Percentiles rank a stretch among this genome's conserved stretches.
Evolutionary conservation across 2,329 filamentous ascomycete species (phyloP).

Genomic region (Drechslerella dactyloides): DNA sequence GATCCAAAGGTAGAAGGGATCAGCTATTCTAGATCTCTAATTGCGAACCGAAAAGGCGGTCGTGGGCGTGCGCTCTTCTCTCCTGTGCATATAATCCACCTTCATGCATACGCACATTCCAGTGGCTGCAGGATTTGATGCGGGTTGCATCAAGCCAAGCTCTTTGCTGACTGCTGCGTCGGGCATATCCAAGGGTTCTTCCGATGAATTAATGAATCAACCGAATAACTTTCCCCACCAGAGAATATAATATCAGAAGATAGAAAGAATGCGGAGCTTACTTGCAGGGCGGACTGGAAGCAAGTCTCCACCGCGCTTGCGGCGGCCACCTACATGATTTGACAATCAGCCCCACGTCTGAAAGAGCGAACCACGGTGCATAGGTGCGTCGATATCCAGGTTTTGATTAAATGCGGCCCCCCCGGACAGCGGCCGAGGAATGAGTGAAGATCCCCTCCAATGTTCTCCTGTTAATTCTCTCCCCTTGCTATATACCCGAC

Average conservation of each 20-base stretch:
- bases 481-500: too few relatives aligned
- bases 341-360: neutral
- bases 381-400: neutral
- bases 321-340: neutral
- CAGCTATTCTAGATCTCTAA: neutral
- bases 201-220: too few relatives aligned
- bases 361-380: neutral
- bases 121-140: neutral
- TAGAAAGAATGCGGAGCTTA: too few relatives aligned
- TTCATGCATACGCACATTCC: constrained; percentile 4
- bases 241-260: too few relatives aligned
- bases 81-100: neutral
- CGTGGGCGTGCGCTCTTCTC: neutral
- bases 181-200: too few relatives aligned
- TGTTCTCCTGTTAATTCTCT: too few relatives aligned
- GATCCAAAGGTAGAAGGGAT: neutral
- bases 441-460: neutral
- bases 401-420: neutral
- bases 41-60: neutral
- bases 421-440: neutral
- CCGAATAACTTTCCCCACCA: too few relatives aligned
- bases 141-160: too few relatives aligned
- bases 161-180: too few relatives aligned
- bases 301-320: neutral
- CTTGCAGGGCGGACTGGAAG: too few relatives aligned